Conservation (phyloP, 2,329 filamentous ascomycete genomes). For the Verticillium klebahnii region DNA sequence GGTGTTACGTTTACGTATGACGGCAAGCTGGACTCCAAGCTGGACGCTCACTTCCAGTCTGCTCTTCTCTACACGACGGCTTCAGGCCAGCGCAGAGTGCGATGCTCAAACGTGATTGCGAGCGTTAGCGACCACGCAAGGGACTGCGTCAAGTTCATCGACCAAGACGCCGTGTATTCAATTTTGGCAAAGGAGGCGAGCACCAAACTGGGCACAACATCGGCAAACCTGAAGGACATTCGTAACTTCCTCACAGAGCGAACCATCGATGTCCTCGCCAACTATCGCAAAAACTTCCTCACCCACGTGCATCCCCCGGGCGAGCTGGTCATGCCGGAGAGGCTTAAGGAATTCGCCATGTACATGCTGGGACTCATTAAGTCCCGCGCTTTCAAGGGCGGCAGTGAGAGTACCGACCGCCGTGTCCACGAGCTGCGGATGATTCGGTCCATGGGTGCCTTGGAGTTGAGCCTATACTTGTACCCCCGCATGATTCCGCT, state of each 20-base stretch:
- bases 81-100: slow-evolving; percentile 79
- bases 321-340: slow-evolving; percentile 91
- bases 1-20: slow-evolving; percentile 92
- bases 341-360: slow-evolving; percentile 95
- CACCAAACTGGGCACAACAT: slow-evolving; percentile 70
- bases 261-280: slow-evolving; percentile 85
- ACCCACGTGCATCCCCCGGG: slow-evolving; percentile 78
- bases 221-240: slow-evolving; percentile 75
- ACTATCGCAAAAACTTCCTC: slow-evolving; percentile 89
- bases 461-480: slow-evolving; percentile 85
- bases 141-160: slow-evolving; percentile 86
- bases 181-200: slow-evolving; percentile 92
- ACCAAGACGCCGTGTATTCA: slow-evolving; percentile 87
- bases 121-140: slow-evolving; percentile 82
- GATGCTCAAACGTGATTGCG: slow-evolving; percentile 90
- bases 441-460: slow-evolving; percentile 80
- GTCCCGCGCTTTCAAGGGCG: slow-evolving; percentile 87
- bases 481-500: slow-evolving; percentile 92
- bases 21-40: slow-evolving; percentile 92
- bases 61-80: slow-evolving; percentile 93
- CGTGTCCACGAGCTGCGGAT: slow-evolving; percentile 88
- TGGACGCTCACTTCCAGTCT: slow-evolving; percentile 96
- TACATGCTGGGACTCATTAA: slow-evolving; percentile 89
- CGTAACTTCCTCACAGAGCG: slow-evolving; percentile 81
- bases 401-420: slow-evolving; percentile 84